These are phyloP conservation scores for Isoetes engelmannii DNA, from an alignment of 83 land plant genomes.

Conservation along the genomic window DNA sequence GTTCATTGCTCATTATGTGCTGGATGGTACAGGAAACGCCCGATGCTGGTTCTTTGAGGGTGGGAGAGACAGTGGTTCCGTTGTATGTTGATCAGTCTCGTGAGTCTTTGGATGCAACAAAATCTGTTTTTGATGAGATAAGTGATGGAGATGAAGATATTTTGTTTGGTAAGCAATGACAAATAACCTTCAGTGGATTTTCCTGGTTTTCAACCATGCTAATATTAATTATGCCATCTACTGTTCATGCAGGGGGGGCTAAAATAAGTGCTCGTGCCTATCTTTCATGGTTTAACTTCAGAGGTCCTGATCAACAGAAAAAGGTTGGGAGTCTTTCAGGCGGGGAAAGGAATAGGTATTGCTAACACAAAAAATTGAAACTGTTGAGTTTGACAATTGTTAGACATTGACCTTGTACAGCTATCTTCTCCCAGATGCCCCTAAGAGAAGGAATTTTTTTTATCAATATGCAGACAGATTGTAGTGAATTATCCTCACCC, in stretches of 20 bases:
- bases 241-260: conserved; percentile 16
- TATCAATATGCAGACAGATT: too few relatives aligned
- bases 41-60: conserved; percentile 19
- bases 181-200: not conserved
- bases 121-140: conserved; percentile 24
- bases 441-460: too few relatives aligned
- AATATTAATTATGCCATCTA: not conserved
- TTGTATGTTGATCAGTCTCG: conserved; percentile 34
- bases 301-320: conserved; percentile 28
- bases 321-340: conserved; percentile 30
- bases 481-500: not conserved
- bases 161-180: conserved; percentile 9
- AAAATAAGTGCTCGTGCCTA: conserved; percentile 25
- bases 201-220: too few relatives aligned
- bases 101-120: conserved; percentile 18
- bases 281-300: conserved; percentile 36
- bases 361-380: not conserved
- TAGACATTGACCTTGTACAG: not conserved
- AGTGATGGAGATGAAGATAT: conserved; percentile 26
- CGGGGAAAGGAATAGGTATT: conserved; percentile 30
- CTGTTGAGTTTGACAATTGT: not conserved
- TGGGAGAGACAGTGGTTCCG: conserved; percentile 30
- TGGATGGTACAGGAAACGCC: conserved; percentile 20
- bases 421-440: too few relatives aligned
- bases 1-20: too few relatives aligned